A percentile compares a stretch with the other conserved stretches of the same genome.
Evolutionary conservation across 495 filamentous ascomycete genomes (phyloP).

Genomic region (Penicillium paxilli): DNA sequence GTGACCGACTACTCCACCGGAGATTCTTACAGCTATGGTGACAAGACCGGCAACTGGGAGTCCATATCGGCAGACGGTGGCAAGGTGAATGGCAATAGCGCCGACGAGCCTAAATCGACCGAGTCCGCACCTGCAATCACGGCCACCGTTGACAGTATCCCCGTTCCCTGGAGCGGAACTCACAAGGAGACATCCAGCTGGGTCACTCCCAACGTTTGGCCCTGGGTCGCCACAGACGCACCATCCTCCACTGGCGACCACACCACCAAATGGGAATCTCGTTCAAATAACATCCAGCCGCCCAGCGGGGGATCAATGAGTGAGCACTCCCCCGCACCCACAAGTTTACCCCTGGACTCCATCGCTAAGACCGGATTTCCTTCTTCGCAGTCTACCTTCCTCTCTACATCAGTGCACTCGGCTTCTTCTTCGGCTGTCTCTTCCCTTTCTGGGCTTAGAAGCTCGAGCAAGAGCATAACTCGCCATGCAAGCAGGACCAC

Average conservation of each 20-base stretch:
- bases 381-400: constrained; percentile 44
- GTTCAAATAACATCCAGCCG: constrained; percentile 59
- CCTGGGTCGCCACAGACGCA: constrained; percentile 55
- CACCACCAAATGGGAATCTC: constrained; percentile 71
- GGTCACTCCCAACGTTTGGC: constrained; percentile 56
- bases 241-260: constrained; percentile 49
- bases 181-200: constrained; percentile 53
- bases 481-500: constrained; percentile 5
- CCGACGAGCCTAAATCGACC: constrained; percentile 34
- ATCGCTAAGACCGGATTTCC: constrained; percentile 10
- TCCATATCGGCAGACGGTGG: constrained; percentile 79
- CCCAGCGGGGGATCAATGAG: constrained; percentile 48
- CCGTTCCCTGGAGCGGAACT: constrained; percentile 66
- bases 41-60: constrained; percentile 72
- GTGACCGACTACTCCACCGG: constrained; percentile 92
- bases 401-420: constrained; percentile 47
- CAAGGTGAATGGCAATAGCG: constrained; percentile 56
- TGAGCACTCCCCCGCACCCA: constrained; percentile 40
- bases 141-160: constrained; percentile 51
- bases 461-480: constrained; percentile 6
- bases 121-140: constrained; percentile 54
- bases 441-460: constrained; percentile 48
- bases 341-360: constrained; percentile 9
- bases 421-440: constrained; percentile 46
- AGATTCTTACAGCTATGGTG: constrained; percentile 74